Percentiles rank a stretch among this genome's conserved stretches.
phyloP scores from a whole-genome alignment of 108 stramenopile species.

The Nitzschia sp. region DNA sequence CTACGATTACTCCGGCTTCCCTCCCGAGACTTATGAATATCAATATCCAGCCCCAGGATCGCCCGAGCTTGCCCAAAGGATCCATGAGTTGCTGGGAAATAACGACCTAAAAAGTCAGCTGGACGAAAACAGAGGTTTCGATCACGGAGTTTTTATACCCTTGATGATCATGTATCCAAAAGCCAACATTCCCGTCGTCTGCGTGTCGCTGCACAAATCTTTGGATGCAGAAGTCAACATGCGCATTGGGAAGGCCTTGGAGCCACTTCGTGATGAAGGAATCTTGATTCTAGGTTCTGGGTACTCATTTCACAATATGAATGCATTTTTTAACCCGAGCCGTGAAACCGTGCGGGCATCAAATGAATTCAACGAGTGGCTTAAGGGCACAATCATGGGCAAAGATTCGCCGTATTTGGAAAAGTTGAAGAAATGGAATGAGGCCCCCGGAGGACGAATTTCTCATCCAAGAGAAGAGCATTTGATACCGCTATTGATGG shows the following conservation, averaged over 20 bases:
- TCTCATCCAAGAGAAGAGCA: conserved; percentile 62
- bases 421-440: conserved; percentile 33
- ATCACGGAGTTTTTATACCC: conserved; percentile 91
- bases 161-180: conserved; percentile 77
- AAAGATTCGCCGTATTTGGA: conserved; percentile 1
- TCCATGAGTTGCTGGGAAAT: conserved; percentile 34
- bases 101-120: conserved; percentile 35
- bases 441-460: conserved; percentile 41
- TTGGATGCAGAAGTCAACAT: conserved; percentile 52
- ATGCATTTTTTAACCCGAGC: conserved; percentile 31
- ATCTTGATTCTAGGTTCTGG: conserved; percentile 81
- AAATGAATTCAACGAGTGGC: conserved; percentile 43
- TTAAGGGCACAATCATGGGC: conserved; percentile 33
- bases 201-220: conserved; percentile 52
- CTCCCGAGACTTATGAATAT: conserved; percentile 73
- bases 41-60: conserved; percentile 65
- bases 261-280: conserved; percentile 58
- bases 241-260: conserved; percentile 63
- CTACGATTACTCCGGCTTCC: conserved; percentile 87
- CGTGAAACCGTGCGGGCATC: conserved; percentile 17
- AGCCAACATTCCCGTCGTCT: conserved; percentile 81
- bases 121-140: conserved; percentile 63
- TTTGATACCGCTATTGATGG: conserved; percentile 53
- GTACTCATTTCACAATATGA: conserved; percentile 70
- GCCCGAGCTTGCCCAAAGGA: conserved; percentile 51